phyloP scores from a whole-genome alignment of 441 rosid genomes.

The Isatis lusitanica region DNA sequence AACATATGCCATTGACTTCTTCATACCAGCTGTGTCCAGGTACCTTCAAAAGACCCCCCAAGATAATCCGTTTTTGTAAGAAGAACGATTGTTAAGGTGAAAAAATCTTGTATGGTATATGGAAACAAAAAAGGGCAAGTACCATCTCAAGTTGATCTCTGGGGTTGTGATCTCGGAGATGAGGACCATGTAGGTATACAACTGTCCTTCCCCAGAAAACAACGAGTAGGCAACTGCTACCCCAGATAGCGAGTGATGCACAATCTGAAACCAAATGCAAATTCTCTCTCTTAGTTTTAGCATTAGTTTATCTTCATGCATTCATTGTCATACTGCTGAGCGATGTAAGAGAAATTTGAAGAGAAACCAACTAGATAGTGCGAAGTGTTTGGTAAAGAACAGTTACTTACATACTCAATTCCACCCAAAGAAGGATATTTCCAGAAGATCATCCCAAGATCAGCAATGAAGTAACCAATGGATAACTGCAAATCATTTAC shows the following conservation, averaged over 20 bases:
- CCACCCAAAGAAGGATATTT: conserved; percentile 73
- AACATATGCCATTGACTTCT: conserved; percentile 57
- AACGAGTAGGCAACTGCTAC: conserved; percentile 65
- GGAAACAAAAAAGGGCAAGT: conserved; percentile 13
- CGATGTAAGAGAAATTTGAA: no score
- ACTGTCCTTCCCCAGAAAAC: conserved; percentile 79
- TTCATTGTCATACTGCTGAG: not conserved
- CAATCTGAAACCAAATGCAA: conserved; percentile 45
- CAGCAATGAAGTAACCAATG: conserved; percentile 71
- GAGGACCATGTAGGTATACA: conserved; percentile 70
- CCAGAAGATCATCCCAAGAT: conserved; percentile 72
- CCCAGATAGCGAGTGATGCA: conserved; percentile 61
- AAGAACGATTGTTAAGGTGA: conserved; percentile 9
- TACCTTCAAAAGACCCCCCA: conserved; percentile 44
- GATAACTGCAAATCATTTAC: conserved; percentile 50
- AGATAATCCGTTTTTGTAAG: conserved; percentile 11
- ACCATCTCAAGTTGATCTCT: conserved; percentile 72
- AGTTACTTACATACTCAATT: conserved; percentile 65
- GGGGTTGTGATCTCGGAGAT: conserved; percentile 71
- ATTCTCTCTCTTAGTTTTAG: conserved; percentile 6
- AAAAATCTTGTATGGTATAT: not conserved
- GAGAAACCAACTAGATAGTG: not conserved
- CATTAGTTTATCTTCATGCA: not conserved
- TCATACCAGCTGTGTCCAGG: conserved; percentile 67
- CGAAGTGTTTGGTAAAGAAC: conserved; percentile 6